Evolutionary conservation across 768 basidiomycete species (phyloP).

Genomic region (Agaricus blazei): DNA sequence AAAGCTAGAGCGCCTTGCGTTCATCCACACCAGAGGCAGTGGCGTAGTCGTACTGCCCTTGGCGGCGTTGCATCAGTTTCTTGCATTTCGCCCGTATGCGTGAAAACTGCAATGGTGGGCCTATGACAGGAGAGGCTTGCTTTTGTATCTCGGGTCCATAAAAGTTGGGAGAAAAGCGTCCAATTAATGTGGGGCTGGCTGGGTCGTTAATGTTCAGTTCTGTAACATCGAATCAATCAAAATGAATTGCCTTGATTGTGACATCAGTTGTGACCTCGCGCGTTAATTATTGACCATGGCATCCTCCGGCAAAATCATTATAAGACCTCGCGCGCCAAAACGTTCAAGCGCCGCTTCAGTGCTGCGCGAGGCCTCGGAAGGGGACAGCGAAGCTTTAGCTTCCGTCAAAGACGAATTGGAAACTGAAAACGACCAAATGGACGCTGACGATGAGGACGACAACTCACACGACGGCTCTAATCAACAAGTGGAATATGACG

Average conservation of each 20-base stretch:
- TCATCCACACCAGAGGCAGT: background rate
- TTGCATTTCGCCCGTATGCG: slow-evolving; percentile 8
- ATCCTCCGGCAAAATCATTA: slow-evolving; percentile 42
- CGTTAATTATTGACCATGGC: slow-evolving; percentile 3
- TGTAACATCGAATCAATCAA: background rate
- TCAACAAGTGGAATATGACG: slow-evolving; percentile 24
- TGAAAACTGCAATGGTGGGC: background rate
- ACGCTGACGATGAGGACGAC: slow-evolving; percentile 24
- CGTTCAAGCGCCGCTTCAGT: slow-evolving; percentile 13
- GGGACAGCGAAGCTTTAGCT: slow-evolving; percentile 19
- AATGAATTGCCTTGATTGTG: background rate
- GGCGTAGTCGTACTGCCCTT: background rate
- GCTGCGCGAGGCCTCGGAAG: slow-evolving; percentile 16
- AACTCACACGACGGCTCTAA: slow-evolving; percentile 21
- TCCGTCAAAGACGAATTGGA: slow-evolving; percentile 24
- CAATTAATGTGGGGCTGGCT: background rate
- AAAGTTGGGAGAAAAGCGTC: background rate
- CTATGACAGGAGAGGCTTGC: background rate
- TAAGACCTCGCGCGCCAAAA: slow-evolving; percentile 35
- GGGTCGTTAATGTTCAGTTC: slow-evolving; percentile 2
- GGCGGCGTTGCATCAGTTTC: background rate
- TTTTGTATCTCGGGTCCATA: background rate
- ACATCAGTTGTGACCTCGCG: background rate
- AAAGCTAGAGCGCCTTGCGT: slow-evolving; percentile 4
- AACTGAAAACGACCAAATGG: slow-evolving; percentile 26